Conservation (phyloP, 2,329 filamentous ascomycete genomes). For the Penicillium sp. region DNA sequence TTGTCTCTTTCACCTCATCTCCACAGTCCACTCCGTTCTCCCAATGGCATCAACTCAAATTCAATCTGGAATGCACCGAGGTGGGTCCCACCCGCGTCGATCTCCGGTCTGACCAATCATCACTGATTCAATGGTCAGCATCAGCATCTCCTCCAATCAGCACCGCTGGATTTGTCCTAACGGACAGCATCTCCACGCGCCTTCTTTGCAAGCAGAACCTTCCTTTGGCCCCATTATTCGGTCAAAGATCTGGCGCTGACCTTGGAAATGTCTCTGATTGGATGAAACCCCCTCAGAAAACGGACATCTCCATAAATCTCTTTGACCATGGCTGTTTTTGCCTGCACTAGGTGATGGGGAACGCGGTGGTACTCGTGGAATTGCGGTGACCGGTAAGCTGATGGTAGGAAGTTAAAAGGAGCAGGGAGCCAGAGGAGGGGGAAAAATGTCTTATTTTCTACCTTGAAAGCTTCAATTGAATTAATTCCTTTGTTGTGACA, state of each 20-base stretch:
- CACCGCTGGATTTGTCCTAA: background rate
- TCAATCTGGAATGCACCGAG: background rate
- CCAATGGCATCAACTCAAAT: slow-evolving; percentile 4
- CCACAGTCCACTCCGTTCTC: background rate
- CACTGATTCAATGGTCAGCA: slow-evolving; percentile 7
- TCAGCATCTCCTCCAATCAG: background rate
- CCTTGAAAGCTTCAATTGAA: background rate
- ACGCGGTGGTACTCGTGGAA: background rate
- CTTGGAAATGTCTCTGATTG: slow-evolving; percentile 9
- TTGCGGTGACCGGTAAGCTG: background rate
- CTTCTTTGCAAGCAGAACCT: background rate
- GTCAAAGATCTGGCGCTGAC: background rate
- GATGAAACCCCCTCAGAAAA: background rate
- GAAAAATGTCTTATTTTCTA: background rate
- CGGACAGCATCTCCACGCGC: background rate
- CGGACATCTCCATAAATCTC: background rate
- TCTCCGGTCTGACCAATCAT: slow-evolving; percentile 4
- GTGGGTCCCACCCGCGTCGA: background rate
- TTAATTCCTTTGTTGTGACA: background rate
- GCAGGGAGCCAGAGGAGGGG: background rate
- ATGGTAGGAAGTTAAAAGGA: slow-evolving; percentile 8
- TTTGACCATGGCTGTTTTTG: background rate
- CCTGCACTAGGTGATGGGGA: slow-evolving; percentile 6
- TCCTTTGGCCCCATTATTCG: background rate
- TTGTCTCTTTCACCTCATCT: background rate